Base-by-base conservation (phyloP, 331 rosid genomes). In the Rosa hybrid region DNA sequence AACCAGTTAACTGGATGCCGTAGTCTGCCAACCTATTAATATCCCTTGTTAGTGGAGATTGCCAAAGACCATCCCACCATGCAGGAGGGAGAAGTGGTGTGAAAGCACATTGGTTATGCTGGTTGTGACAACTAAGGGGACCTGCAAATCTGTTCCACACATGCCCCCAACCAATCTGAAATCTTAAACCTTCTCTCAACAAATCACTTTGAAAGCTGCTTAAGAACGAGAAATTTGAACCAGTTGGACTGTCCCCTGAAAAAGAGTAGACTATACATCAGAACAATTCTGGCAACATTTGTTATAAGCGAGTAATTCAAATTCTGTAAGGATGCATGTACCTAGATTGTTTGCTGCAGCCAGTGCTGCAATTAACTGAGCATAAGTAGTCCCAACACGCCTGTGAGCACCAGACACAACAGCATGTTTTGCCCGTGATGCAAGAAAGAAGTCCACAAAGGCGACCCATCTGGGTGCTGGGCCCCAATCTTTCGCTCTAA, bases 391-490 rank as follows among this genome's bases (percentile, higher is more conserved):
- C 79, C 98, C 99, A 70, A 95, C 93, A 67, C 98, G 99, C 77
- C 94, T 74, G 56, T 95, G 97, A 81, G 99, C 99, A 79, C 98
- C 99, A 2, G 99, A 91, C 46, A 93, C 85, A 70, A 88, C 91
- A 46, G 92, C 97, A 86, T 89, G 84, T 74, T 86, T 91, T 68
- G 99, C 97, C 0, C 90, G 94, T 48, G 99, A 89, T 20, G 99
- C 99, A 44, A 95, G 97, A 83, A 95, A 95, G 85, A 95, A 95
- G 81, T 95, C 98, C 46, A 95, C 99, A 88, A 95, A 95, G 57
- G 98, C 99, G 82, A 95, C 99, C 99, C 98, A 93, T 86, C 99
- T 90, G 51, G 99, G 99, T n/a, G 99, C 96, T 1, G 99, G 97
- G 49, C 99, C 98, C 98, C 99, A 95, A 72, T 95, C 99, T 89